Evolutionary conservation across 2,329 filamentous ascomycete genomes (phyloP), one percentile per base, ranked within the genome.

Genomic region (Scortechinia acanthostroma): DNA sequence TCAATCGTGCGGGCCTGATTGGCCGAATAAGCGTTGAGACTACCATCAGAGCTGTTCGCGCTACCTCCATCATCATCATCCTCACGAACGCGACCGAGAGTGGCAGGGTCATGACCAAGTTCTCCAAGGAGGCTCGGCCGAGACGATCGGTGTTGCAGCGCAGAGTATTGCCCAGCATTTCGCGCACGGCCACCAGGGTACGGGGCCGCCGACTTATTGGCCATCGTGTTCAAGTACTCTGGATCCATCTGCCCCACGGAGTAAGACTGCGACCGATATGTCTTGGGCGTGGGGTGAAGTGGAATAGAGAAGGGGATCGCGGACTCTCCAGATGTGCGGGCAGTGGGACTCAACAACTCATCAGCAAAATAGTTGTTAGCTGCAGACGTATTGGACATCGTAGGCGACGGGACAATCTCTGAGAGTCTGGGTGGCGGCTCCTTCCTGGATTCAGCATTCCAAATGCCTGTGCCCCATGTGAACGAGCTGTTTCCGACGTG

Each of bases 221-320:
- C 35, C 35, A 40, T 40, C 10, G 6, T 6, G 10, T 6, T 56
- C 14, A 64, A 55, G 1, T 65, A 65, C 47, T 91, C 87, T 1
- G 83, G 76, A 45, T 95, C 90, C 49, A 90, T 71, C 59, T 96
- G 91, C 3, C 91, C 91, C 42, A 95, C 91, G 0, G 91, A 97
- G 63, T 97, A 97, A 3, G 93, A 97, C 62, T 96, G 89, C 4
- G 93, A 98, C 37, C 93, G 83, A 55, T 95, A 93, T 1, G 88
- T 90, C 63, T 97, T 97, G 2, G 88, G 88, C 0, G 88, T 93
- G 1, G 91, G 90, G 50, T 95, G 88, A 17, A 95, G 72, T 3
- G 90, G 90, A 52, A 95, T 94, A 4, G 87, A 77, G 56, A 95
- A 95, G 1, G 89, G 88, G 45, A 95, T 86, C 50, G 91, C 80